Conservation (phyloP, 306 rosid species). For the Ziziphus jujuba region DNA sequence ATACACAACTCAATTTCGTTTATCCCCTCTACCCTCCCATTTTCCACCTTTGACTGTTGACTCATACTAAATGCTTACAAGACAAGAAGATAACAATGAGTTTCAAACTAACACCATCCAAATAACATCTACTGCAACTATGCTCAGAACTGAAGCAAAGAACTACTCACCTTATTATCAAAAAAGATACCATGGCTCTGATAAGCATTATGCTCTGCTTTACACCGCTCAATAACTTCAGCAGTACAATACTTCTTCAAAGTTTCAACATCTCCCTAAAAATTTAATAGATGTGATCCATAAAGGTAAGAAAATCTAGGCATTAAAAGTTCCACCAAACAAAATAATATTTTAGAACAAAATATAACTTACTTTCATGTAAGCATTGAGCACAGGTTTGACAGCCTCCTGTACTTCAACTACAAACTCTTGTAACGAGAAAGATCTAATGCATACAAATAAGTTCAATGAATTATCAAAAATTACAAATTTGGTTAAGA, state of each 20-base stretch:
- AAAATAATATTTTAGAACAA: conserved; percentile 8
- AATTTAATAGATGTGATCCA: conserved; percentile 11
- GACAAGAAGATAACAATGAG: neutral
- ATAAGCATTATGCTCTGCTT: conserved; percentile 78
- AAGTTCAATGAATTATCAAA: conserved; percentile 1
- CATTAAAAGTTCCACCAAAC: conserved; percentile 15
- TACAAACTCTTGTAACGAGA: conserved; percentile 82
- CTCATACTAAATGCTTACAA: neutral
- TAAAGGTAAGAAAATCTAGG: conserved; percentile 26
- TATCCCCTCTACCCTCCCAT: too few species aligned
- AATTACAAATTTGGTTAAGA: neutral
- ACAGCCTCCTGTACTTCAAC: conserved; percentile 81
- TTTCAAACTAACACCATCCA: neutral
- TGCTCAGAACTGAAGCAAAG: neutral
- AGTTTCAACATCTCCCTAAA: conserved; percentile 76
- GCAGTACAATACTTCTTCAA: conserved; percentile 72
- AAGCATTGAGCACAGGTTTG: conserved; percentile 90
- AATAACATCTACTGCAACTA: neutral
- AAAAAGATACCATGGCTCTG: conserved; percentile 73
- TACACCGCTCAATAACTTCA: conserved; percentile 87
- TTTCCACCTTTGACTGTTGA: too few species aligned
- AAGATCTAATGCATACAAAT: conserved; percentile 46
- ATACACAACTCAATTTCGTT: too few species aligned
- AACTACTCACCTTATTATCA: conserved; percentile 70
- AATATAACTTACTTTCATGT: conserved; percentile 51